Evolutionary conservation across 495 filamentous ascomycete genomes (phyloP), one percentile per base, ranked within the genome.

Genomic region (Barbatosphaeria neglecta): DNA sequence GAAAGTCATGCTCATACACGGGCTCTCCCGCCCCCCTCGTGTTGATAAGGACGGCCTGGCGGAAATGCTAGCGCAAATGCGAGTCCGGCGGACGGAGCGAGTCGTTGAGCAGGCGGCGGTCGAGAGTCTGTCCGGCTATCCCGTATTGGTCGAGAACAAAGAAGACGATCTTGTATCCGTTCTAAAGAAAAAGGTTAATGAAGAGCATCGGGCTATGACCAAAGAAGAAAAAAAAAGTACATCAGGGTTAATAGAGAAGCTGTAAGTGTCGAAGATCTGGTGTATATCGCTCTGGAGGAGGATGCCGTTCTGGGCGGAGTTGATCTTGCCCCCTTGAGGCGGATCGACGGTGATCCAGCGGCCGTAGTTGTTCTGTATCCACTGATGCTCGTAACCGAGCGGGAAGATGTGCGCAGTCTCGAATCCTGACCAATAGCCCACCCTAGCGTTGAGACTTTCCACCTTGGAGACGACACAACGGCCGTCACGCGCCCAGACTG

Each of bases 51-150:
- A 69, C 57, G 37, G 59, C 49, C 51, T 70, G 66, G 25, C 63
- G 40, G 47, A 69, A 72, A 48, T 70, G 66, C 65, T 63, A 72
- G 27, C 62, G 49, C 27, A 70, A 48, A 17, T 68, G 51, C 50
- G 61, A 25, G 51, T 69, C 67, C 27, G 48, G 48, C 13, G 59
- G 57, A 38, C 57, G 54, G 44, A 58, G 42, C 15, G 62, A 59
- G 54, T 69, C 44, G 45, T 57, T 47, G 7, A 60, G 55, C 43
- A 60, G 62, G 28, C 45, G 45, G 49, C 55, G 54, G 49, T 68
- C 57, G 22, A 69, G 58, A 49, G 43, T 49, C 27, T 48, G 58
- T 31, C 63, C 62, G 46, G 54, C 57, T 44, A 66, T 51, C 27
- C 48, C 47, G 7, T 59, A 22, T 19, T n/a, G 18, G 55, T 59